Percentiles rank a stretch among this genome's conserved stretches.
phyloP scores from a whole-genome alignment of 768 basidiomycete genomes.

The Neoboletus brunneissimus region DNA sequence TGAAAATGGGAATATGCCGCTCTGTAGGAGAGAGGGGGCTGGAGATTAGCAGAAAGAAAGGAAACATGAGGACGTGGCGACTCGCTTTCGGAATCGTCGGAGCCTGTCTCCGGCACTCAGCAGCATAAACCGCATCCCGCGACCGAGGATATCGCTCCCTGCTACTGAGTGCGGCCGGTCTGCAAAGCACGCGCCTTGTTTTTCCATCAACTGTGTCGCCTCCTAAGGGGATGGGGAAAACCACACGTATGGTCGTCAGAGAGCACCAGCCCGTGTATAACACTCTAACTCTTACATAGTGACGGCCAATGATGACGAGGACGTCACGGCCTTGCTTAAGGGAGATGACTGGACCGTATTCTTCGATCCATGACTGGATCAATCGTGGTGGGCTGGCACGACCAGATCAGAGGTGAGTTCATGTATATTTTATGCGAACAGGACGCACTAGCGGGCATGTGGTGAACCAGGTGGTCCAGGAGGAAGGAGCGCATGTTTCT shows the following conservation, averaged over 20 bases:
- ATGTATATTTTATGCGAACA: background rate
- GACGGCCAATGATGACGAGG: conserved; percentile 26
- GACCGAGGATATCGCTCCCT: conserved; percentile 54
- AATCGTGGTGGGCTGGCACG: conserved; percentile 13
- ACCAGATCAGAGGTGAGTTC: background rate
- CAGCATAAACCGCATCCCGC: conserved; percentile 55
- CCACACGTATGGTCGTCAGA: background rate
- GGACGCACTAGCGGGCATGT: conserved; percentile 20
- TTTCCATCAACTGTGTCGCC: conserved; percentile 59
- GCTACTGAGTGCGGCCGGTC: conserved; percentile 54
- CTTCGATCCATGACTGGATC: conserved; percentile 25
- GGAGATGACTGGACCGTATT: conserved; percentile 28
- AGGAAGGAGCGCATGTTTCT: conserved; percentile 15
- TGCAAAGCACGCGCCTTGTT: conserved; percentile 48
- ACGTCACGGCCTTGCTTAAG: conserved; percentile 23
- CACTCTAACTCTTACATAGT: conserved; percentile 6
- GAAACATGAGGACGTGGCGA: background rate
- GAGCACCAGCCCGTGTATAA: background rate
- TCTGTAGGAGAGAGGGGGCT: conserved; percentile 23
- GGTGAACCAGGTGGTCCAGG: conserved; percentile 22
- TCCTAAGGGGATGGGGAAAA: conserved; percentile 9
- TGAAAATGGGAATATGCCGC: conserved; percentile 55
- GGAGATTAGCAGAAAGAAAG: background rate
- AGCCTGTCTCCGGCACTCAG: conserved; percentile 54
- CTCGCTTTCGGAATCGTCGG: conserved; percentile 53